Percentiles rank a stretch among this genome's conserved stretches.
phyloP scores from a whole-genome alignment of 1,284 basidiomycete species.

The Ceratobasidium sp. region DNA sequence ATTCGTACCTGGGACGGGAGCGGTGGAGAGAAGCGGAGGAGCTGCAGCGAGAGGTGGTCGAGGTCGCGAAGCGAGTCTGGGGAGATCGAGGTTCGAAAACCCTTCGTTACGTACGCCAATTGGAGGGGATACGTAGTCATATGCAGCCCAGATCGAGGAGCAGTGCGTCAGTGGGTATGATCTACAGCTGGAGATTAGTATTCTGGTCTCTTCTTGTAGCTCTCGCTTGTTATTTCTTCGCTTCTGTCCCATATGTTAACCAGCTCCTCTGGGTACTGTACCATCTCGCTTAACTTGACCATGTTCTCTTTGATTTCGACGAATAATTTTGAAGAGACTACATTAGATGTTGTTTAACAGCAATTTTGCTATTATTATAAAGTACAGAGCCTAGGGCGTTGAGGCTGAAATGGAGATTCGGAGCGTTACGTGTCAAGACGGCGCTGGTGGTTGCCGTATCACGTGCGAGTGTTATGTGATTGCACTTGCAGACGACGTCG shows the following conservation, averaged over 20 bases:
- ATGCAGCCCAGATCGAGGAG: neutral
- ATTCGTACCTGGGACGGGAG: neutral
- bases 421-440: neutral
- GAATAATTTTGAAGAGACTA: neutral
- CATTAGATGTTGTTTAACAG: no score
- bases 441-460: neutral
- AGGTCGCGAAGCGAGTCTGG: neutral
- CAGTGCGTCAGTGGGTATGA: neutral
- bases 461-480: neutral
- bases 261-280: neutral
- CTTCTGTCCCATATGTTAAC: neutral
- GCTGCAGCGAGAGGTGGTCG: neutral
- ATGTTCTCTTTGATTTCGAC: neutral
- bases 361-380: no score
- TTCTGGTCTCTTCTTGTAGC: neutral
- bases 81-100: neutral
- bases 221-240: neutral
- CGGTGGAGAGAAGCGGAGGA: constrained; percentile 10
- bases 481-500: constrained; percentile 29
- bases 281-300: neutral
- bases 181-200: neutral
- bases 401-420: neutral
- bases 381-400: no score
- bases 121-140: neutral
- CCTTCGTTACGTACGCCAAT: neutral